phyloP scores from a whole-genome alignment of 352 stramenopile genomes.

The Phytopythium montanum region DNA sequence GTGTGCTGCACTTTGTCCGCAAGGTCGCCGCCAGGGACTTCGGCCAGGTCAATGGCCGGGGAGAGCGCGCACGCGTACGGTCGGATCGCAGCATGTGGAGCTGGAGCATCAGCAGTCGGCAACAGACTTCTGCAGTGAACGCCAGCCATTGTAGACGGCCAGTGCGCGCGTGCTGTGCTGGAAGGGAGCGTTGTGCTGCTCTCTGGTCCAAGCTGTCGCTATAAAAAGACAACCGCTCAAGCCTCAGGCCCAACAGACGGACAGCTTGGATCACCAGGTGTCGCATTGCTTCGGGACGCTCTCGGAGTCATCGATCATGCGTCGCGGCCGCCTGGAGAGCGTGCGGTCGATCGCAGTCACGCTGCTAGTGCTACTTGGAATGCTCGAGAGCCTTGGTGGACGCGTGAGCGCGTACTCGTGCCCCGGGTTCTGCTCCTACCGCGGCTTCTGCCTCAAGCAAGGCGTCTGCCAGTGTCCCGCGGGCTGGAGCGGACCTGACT shows the following conservation, averaged over 20 bases:
- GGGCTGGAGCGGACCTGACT: constrained; percentile 49
- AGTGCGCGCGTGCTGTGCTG: not conserved
- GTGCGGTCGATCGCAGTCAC: not conserved
- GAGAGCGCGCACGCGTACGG: constrained; percentile 3
- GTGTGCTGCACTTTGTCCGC: constrained; percentile 7
- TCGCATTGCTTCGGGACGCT: not conserved
- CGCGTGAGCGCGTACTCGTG: constrained; percentile 36
- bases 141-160: not conserved
- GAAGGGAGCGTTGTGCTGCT: not conserved
- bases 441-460: constrained; percentile 55
- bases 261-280: not conserved
- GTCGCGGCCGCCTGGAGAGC: not conserved
- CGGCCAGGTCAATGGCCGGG: not conserved
- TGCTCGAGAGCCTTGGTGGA: not conserved
- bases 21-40: constrained; percentile 1
- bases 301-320: not conserved
- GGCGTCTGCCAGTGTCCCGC: constrained; percentile 52
- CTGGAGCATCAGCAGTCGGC: not conserved
- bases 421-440: constrained; percentile 66
- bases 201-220: not conserved
- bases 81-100: not conserved
- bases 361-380: not conserved
- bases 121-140: not conserved
- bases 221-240: not conserved
- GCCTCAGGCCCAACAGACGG: not conserved